Base-by-base conservation (phyloP, 306 rosid species). In the Crotalaria pallida region DNA sequence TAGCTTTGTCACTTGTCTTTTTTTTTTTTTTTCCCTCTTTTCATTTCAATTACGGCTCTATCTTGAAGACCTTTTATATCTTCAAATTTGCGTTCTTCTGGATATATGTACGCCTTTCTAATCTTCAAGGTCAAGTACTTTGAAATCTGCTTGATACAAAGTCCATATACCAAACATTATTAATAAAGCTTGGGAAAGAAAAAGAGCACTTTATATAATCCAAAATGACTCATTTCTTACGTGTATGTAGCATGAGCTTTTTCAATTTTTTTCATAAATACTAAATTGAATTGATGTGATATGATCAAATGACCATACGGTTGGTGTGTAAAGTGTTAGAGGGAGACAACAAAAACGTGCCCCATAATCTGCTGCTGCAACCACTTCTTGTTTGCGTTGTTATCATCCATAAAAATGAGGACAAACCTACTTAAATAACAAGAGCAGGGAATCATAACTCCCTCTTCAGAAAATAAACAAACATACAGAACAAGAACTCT, bases 311-410 rank as follows among this genome's bases (percentile, higher is more conserved):
- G 21, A 16, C 31, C 23, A 38, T 43, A 33, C 45, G 60, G 71
- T 58, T 77, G 65, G 71, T 68, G 48, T 38, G 26, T 55, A 41
- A 73, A 73, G 82, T 68, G 21, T 36, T 48, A 1, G 3, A 17
- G 18, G 16, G 61, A 48, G 80, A 77, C 76, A 81, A 55, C 21
- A 48, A 68, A 67, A 68, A 68, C 68, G 82, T 74, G 70, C 55
- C 71, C 41, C 23, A 69, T 73, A 53, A 73, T 63, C 51, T 48
- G 15, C 51, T 48, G 15, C 2, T 61, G 33, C 63, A 55, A 53
- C 79, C 59, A 62, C 74, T 69, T 61, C 51, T 71, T 71, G 76
- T 76, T 67, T 45, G 24, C 72, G 69, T 63, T 27, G 56, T 73
- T 55, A 41, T 40, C 63, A 34, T 21, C 82, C 67, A 23, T 27